These are phyloP conservation scores for Termitomyces sp. DNA, from an alignment of 768 basidiomycete species.

Conservation along the genomic window DNA sequence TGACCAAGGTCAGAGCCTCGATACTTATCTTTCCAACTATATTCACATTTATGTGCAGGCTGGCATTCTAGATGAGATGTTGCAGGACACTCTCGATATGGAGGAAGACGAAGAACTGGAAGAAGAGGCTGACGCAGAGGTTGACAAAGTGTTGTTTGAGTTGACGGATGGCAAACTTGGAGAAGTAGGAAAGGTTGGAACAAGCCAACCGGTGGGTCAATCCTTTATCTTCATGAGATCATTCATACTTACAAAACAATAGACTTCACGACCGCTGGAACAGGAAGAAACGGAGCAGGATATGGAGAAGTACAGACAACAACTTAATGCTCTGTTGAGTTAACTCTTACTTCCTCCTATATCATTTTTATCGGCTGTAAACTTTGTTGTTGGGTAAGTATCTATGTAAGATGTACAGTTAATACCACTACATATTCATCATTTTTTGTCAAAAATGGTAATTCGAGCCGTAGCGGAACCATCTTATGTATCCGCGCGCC, in stretches of 20 bases:
- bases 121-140: constrained; percentile 95
- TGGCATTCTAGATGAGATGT: constrained; percentile 97
- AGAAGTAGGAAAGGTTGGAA: constrained; percentile 66
- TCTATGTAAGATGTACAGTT: neutral
- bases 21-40: neutral
- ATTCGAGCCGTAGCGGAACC: too few relatives aligned
- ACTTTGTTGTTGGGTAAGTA: neutral
- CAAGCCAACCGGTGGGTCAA: constrained; percentile 67
- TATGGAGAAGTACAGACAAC: constrained; percentile 87
- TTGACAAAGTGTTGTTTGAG: constrained; percentile 94
- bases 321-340: constrained; percentile 85
- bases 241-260: constrained; percentile 32
- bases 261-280: constrained; percentile 46
- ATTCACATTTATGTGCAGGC: constrained; percentile 46
- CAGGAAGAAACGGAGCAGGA: constrained; percentile 84
- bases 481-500: constrained; percentile 11
- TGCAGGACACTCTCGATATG: constrained; percentile 86
- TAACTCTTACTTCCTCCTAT: constrained; percentile 13
- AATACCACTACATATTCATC: neutral
- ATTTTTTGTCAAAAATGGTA: too few relatives aligned
- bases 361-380: neutral
- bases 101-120: constrained; percentile 94
- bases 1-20: constrained; percentile 76
- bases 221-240: constrained; percentile 3
- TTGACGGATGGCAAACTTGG: constrained; percentile 96